Percentiles rank a stretch among this genome's conserved stretches.
phyloP scores from a whole-genome alignment of 305 asterid species.

The Fraxinus dipetala region DNA sequence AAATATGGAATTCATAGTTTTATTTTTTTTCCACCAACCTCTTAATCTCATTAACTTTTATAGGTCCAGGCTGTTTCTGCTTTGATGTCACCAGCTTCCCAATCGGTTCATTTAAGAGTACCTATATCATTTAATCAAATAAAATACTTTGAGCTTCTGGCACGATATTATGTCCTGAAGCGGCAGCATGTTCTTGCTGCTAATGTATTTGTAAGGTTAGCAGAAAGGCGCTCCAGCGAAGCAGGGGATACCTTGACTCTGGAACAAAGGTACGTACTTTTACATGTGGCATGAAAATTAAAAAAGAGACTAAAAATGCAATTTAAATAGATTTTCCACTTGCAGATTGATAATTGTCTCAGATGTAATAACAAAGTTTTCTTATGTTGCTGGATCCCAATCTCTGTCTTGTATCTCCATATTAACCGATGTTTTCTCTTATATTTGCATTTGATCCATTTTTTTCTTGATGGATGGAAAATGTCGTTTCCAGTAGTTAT shows the following conservation, averaged over 20 bases:
- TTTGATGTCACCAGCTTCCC: constrained; percentile 44
- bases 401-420: neutral
- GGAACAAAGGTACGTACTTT: constrained; percentile 71
- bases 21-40: neutral
- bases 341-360: constrained; percentile 2
- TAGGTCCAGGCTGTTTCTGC: constrained; percentile 57
- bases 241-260: constrained; percentile 70
- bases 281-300: constrained; percentile 19
- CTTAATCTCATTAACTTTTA: constrained; percentile 5
- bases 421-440: neutral
- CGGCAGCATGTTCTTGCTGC: constrained; percentile 94
- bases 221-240: constrained; percentile 78
- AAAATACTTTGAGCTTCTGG: constrained; percentile 80
- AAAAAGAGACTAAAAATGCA: neutral
- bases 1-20: constrained; percentile 8
- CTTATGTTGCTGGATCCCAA: constrained; percentile 15
- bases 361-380: neutral
- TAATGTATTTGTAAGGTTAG: constrained; percentile 82
- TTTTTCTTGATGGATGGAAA: neutral
- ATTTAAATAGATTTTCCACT: neutral
- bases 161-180: constrained; percentile 83
- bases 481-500: neutral
- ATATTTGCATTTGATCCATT: neutral
- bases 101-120: constrained; percentile 51
- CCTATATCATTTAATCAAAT: constrained; percentile 56